A percentile compares a stretch with the other conserved stretches of the same genome.
These are phyloP conservation scores for Mycosphaerella sp. DNA, from an alignment of 2,329 filamentous ascomycete genomes.

Conservation along the genomic window DNA sequence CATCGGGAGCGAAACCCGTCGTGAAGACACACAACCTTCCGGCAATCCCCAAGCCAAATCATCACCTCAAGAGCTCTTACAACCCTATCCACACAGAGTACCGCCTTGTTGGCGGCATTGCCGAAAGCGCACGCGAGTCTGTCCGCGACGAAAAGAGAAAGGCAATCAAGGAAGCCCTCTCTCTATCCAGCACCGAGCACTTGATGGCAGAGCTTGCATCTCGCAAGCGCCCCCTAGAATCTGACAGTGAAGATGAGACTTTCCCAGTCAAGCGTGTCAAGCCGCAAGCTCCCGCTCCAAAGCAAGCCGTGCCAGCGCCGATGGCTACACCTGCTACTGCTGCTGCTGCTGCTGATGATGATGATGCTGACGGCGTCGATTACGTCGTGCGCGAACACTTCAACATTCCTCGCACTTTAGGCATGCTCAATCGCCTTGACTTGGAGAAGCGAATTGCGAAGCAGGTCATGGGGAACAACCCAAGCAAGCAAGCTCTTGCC, in stretches of 20 bases:
- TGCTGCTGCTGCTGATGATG: too few species aligned
- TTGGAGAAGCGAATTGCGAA: not conserved
- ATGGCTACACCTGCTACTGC: not conserved
- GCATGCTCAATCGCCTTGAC: not conserved
- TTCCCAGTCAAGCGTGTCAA: too few species aligned
- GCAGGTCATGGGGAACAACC: not conserved
- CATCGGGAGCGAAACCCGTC: slow-evolving; percentile 17
- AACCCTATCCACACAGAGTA: slow-evolving; percentile 9
- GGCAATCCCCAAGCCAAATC: slow-evolving; percentile 10
- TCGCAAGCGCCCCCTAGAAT: not conserved
- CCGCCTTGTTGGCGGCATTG: slow-evolving; percentile 8
- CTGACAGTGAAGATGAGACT: too few species aligned
- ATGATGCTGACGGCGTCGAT: not conserved
- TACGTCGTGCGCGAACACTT: not conserved
- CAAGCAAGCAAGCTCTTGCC: not conserved
- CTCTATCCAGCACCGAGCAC: not conserved
- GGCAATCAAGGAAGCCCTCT: not conserved
- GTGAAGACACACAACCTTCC: slow-evolving; percentile 11
- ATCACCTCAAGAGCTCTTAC: not conserved
- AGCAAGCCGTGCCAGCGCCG: too few species aligned
- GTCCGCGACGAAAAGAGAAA: slow-evolving; percentile 1
- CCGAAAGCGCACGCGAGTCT: slow-evolving; percentile 7
- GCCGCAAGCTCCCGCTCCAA: too few species aligned
- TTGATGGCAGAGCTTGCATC: not conserved
- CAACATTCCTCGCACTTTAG: not conserved